These are phyloP conservation scores for Globisporangium echinulatum DNA, from an alignment of 352 stramenopile species.

Conservation along the genomic window DNA sequence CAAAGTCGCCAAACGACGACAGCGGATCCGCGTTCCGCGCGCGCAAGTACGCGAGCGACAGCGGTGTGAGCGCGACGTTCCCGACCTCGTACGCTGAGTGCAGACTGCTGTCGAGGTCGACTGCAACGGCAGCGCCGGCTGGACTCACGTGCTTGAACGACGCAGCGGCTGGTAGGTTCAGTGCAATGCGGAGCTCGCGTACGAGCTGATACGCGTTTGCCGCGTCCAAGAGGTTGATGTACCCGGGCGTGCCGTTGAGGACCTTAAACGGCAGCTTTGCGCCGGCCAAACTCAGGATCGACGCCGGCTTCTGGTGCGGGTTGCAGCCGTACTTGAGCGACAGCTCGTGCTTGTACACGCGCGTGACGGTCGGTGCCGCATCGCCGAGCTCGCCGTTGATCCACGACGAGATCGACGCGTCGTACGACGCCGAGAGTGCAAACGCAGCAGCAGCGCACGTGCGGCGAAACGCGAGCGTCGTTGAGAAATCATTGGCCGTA, in stretches of 20 bases:
- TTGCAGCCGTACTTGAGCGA: constrained; percentile 97
- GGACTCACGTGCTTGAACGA: constrained; percentile 99
- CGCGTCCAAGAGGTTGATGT: constrained; percentile 99
- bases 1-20: constrained; percentile 99
- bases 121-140: constrained; percentile 93
- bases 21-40: constrained; percentile 98
- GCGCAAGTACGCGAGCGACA: constrained; percentile 96
- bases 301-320: constrained; percentile 97
- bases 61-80: constrained; percentile 90
- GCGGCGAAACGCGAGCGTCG: constrained; percentile 82
- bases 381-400: constrained; percentile 90
- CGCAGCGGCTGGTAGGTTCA: constrained; percentile 91
- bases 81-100: constrained; percentile 93
- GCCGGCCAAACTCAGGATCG: constrained; percentile 61
- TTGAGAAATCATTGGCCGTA: constrained; percentile 91
- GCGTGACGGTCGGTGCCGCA: constrained; percentile 70
- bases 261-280: constrained; percentile 83
- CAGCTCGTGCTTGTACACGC: constrained; percentile 95
- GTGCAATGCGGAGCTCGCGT: constrained; percentile 92
- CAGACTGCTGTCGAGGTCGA: constrained; percentile 93
- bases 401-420: constrained; percentile 96
- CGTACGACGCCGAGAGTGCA: constrained; percentile 89
- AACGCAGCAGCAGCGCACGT: constrained; percentile 81
- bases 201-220: constrained; percentile 99
- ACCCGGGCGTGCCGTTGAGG: constrained; percentile 93